A percentile compares a stretch with the other conserved stretches of the same genome.
phyloP scores from a whole-genome alignment of 2,329 filamentous ascomycete species.

The Hypoxylon sp. region DNA sequence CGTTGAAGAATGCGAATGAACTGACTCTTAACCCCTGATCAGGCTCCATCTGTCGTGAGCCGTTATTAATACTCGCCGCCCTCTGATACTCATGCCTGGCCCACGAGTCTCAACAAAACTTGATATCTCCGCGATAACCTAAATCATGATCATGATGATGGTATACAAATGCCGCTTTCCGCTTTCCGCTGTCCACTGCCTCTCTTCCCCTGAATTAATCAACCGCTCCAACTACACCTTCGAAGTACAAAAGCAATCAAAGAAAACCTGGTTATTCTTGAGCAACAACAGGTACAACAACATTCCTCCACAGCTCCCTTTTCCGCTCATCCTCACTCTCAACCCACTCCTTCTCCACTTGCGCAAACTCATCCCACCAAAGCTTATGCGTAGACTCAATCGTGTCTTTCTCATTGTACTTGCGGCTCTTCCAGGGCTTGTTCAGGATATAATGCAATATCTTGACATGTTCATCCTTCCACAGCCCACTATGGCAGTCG shows the following conservation, averaged over 20 bases:
- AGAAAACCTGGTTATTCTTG: conserved; percentile 47
- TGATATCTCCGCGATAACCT: conserved; percentile 20
- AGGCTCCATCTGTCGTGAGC: not conserved
- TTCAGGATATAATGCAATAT: conserved; percentile 53
- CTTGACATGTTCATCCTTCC: conserved; percentile 50
- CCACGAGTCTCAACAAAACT: not conserved
- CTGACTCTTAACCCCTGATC: not conserved
- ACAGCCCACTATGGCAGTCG: conserved; percentile 48
- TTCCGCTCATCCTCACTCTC: conserved; percentile 47
- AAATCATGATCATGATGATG: conserved; percentile 3
- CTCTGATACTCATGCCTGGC: conserved; percentile 5
- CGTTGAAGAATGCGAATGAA: conserved; percentile 3
- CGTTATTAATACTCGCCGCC: conserved; percentile 23
- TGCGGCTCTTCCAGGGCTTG: conserved; percentile 53
- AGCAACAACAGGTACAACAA: conserved; percentile 54
- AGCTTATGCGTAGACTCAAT: conserved; percentile 53
- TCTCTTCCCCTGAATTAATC: not conserved
- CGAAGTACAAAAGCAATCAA: not conserved
- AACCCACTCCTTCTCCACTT: conserved; percentile 52
- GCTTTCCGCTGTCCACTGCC: not conserved
- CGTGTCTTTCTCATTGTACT: conserved; percentile 45
- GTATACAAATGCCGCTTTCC: conserved; percentile 13
- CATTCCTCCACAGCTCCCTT: conserved; percentile 51
- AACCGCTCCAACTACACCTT: not conserved
- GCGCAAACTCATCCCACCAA: conserved; percentile 54